Base-by-base conservation (phyloP, 495 filamentous ascomycete genomes). In the Penicillium cinerascens region DNA sequence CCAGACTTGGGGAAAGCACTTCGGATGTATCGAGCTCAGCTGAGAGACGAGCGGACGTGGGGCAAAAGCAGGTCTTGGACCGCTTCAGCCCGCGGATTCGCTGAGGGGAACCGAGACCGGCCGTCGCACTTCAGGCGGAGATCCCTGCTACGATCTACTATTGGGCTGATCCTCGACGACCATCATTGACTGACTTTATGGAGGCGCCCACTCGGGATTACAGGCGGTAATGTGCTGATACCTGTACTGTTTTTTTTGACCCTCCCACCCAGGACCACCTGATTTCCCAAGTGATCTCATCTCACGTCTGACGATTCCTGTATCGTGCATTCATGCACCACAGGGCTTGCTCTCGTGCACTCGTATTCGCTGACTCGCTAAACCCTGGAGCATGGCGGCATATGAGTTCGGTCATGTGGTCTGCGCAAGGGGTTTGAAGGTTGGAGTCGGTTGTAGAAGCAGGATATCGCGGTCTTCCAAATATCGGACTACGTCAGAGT, bases 1-100 rank as follows among this genome's bases (percentile, higher is more conserved):
- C 29, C 29, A 33, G 29, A 23, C 22, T 23, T 23, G 2, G 22
- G 22, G 22, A 33, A 33, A 13, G 29, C 10, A 29, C 40, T 65
- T 60, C 42, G 33, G 56, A 63, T 44, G 49, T 53, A 42, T 66
- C 56, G 54, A 56, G 51, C 55, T 61, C 63, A 66, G 63, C 63
- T 66, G 63, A 66, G 60, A 60, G 60, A 61, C 60, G 50, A 65
- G 49, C 44, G 47, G 50, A 47, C 63, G 63, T 66, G 60, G 63
- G 63, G 63, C 63, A 13, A 17, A 55, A 9, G 11, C 23, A 17
- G 42, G 58, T 59, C 63, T 61, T 59, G 52, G 53, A 51, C 47
- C 52, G 33, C 58, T 64, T 64, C 58, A 38, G 60, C 49, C n/a
- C 52, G 43, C 38, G 45, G 57, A 66, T 66, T 66, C 58, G 63